Conservation (phyloP, 1,284 basidiomycete species). For the Puccinia hordei region DNA sequence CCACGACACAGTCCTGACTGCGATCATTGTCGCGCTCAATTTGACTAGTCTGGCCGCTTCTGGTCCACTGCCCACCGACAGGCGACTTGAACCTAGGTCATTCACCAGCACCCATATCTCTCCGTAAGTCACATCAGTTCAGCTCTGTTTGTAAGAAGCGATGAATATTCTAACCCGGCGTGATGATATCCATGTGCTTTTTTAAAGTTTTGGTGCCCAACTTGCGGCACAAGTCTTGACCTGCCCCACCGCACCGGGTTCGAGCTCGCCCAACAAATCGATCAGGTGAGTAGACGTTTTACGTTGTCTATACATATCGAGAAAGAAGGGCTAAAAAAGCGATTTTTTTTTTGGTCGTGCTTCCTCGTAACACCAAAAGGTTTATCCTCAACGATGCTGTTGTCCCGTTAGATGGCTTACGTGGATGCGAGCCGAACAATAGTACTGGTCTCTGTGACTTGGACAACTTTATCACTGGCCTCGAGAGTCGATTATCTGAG, state of each 20-base stretch:
- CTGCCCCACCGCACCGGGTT: conserved; percentile 20
- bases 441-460: conserved; percentile 56
- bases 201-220: conserved; percentile 34
- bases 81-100: conserved; percentile 67
- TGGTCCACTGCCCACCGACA: conserved; percentile 72
- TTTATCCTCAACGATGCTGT: conserved; percentile 85
- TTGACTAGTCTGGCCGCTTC: conserved; percentile 69
- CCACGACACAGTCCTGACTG: conserved; percentile 64
- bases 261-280: conserved; percentile 50
- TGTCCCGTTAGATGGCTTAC: conserved; percentile 69
- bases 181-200: not conserved
- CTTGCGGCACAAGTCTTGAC: conserved; percentile 43
- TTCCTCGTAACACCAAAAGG: no score
- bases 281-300: conserved; percentile 63
- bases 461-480: conserved; percentile 54
- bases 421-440: conserved; percentile 53
- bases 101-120: conserved; percentile 63
- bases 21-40: conserved; percentile 66
- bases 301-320: conserved; percentile 65
- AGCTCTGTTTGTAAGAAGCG: not conserved
- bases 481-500: conserved; percentile 11
- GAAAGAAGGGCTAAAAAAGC: not conserved
- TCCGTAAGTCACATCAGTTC: conserved; percentile 62
- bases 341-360: no score
- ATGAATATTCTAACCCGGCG: not conserved